These are phyloP conservation scores for Chaetomiaceae sp. DNA, from an alignment of 2,329 filamentous ascomycete genomes.

Conservation along the genomic window DNA sequence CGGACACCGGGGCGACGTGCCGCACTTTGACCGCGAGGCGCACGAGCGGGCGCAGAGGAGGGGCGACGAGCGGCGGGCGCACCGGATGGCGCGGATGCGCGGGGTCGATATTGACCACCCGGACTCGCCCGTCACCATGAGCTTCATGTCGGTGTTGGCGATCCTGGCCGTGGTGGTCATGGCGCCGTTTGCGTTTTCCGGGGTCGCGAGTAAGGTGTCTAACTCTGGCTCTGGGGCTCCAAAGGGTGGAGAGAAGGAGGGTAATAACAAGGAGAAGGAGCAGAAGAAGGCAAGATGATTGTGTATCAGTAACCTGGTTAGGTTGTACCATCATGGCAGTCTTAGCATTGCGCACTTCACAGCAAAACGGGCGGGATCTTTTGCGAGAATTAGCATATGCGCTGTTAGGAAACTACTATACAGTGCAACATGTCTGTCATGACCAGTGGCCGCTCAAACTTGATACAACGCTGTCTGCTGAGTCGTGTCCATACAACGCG, in stretches of 20 bases:
- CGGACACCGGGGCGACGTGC: slow-evolving; percentile 45
- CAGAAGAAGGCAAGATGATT: not conserved
- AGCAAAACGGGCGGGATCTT: not conserved
- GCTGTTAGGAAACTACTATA: slow-evolving; percentile 10
- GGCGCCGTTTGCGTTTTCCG: slow-evolving; percentile 41
- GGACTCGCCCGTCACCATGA: slow-evolving; percentile 38
- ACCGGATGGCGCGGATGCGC: slow-evolving; percentile 28
- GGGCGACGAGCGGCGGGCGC: slow-evolving; percentile 41
- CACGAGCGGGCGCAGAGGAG: slow-evolving; percentile 60
- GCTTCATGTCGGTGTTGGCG: slow-evolving; percentile 47
- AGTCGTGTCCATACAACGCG: not conserved
- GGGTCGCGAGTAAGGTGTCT: slow-evolving; percentile 9
- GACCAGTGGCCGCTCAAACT: not conserved
- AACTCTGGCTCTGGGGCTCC: not conserved
- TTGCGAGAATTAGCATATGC: slow-evolving; percentile 4
- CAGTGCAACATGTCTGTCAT: slow-evolving; percentile 4
- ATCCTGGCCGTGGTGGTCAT: slow-evolving; percentile 45
- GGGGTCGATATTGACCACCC: slow-evolving; percentile 35
- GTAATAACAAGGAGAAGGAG: not conserved
- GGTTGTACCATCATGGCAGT: too few relatives aligned
- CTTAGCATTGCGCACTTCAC: too few relatives aligned
- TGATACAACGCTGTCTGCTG: slow-evolving; percentile 9
- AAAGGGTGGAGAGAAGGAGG: not conserved
- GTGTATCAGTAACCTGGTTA: too few relatives aligned
- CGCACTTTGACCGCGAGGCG: slow-evolving; percentile 71